Percentiles rank a stretch among this genome's conserved stretches.
These are phyloP conservation scores for Vachellia pachyceras DNA, from an alignment of 306 rosid genomes.

Conservation along the genomic window DNA sequence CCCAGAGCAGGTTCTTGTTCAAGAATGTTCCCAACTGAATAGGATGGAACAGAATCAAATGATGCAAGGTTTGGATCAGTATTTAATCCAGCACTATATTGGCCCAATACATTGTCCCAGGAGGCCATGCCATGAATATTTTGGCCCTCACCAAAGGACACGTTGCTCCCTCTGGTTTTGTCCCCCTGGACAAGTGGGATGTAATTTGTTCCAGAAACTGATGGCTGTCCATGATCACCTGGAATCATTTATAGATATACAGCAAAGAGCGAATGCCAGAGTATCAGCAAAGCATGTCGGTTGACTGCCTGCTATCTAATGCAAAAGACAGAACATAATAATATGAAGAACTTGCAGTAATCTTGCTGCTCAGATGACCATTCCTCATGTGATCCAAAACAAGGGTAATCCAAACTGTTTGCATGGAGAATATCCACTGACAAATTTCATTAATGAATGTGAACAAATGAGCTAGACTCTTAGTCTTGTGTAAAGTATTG, in stretches of 20 bases:
- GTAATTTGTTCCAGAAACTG: constrained; percentile 60
- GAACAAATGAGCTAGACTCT: constrained; percentile 27
- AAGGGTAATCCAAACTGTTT: constrained; percentile 49
- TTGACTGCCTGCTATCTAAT: constrained; percentile 14
- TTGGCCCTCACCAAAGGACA: constrained; percentile 47
- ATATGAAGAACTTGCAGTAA: constrained; percentile 42
- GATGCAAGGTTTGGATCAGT: constrained; percentile 60
- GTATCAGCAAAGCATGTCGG: constrained; percentile 24
- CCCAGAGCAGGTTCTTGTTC: constrained; percentile 51
- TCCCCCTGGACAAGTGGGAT: constrained; percentile 53
- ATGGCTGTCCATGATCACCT: constrained; percentile 57
- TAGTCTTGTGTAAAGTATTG: background rate
- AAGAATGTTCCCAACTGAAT: constrained; percentile 47
- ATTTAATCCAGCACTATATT: constrained; percentile 47
- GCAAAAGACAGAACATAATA: constrained; percentile 29
- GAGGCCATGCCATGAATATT: constrained; percentile 57
- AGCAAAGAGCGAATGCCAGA: constrained; percentile 1
- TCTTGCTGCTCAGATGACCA: constrained; percentile 45
- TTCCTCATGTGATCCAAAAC: constrained; percentile 46
- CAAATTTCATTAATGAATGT: background rate
- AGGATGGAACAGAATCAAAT: constrained; percentile 50
- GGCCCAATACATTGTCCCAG: constrained; percentile 69
- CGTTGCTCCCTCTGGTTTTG: constrained; percentile 47
- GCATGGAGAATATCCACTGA: constrained; percentile 51
- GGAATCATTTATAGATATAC: constrained; percentile 32